Base-by-base conservation (phyloP, 2,329 filamentous ascomycete genomes). In the Madurella mycetomatis region DNA sequence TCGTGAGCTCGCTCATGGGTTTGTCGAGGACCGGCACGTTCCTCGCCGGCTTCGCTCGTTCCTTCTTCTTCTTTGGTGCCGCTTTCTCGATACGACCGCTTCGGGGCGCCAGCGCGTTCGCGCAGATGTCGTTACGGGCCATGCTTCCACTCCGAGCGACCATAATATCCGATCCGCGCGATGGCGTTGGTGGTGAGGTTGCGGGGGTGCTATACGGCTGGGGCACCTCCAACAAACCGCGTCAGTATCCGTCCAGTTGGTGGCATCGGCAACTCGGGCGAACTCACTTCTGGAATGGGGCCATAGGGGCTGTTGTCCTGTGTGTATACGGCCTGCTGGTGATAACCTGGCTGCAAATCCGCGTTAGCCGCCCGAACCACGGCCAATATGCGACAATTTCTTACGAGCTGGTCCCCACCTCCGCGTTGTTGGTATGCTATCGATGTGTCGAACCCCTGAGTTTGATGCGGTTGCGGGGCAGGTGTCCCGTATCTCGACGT, bases 1-100 rank as follows among this genome's bases (percentile, higher is more conserved):
- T 81, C 5, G 87, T 88, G 60, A 92, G 69, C 58, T 85, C 78
- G 64, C 87, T 92, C 53, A 95, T 74, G 0, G 90, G 87, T 51
- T 79, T 80, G 3, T 79, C 79, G 37, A 92, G 73, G 58, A 78
- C 79, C 2, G 80, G 79, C 17, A 76, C 72, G 58, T 73, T 76
- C 64, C 73, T 74, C 49, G 70, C 66, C 32, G 71, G 65, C 57
- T 76, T 74, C 55, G 71, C 64, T 51, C 71, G 68, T 32, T 74
- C 73, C 47, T 72, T 69, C 55, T 72, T 73, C 46, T 71, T 65
- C 52, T 71, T 71, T 8, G 69, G 57, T 0, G 68, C 62, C 18
- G 65, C 42, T 58, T 73, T 74, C 49, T 69, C 59, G 37, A 72
- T 51, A 31, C 66, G 67, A 15, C 59, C 58, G 47, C 65, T 58